A percentile compares a stretch with the other conserved stretches of the same genome.
phyloP scores from a whole-genome alignment of 1,284 basidiomycete species.

The Ganoderma meredithae region DNA sequence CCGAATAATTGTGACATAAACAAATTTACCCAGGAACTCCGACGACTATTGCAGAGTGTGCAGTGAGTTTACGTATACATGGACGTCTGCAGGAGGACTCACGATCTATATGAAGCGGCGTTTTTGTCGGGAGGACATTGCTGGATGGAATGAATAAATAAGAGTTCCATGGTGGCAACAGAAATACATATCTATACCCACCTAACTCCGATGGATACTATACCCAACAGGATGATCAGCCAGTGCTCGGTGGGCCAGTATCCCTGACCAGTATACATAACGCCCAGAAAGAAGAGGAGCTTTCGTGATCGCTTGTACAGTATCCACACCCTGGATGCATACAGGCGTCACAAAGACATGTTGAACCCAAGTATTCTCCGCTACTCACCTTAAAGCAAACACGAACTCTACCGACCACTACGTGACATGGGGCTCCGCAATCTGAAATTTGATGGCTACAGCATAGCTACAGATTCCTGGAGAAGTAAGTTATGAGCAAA shows the following conservation, averaged over 20 bases:
- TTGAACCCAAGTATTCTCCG: background rate
- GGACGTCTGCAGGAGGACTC: background rate
- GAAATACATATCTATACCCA: background rate
- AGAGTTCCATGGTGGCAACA: background rate
- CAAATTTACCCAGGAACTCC: background rate
- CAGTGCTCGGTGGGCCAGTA: background rate
- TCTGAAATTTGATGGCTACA: conserved; percentile 11
- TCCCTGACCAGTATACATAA: conserved; percentile 5
- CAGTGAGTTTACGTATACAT: background rate
- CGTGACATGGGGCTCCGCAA: conserved; percentile 6
- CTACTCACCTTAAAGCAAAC: conserved; percentile 10
- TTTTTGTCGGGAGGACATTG: background rate
- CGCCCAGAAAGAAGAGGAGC: conserved; percentile 2
- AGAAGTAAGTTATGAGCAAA: background rate
- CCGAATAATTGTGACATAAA: background rate
- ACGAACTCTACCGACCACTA: conserved; percentile 19
- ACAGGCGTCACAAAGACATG: background rate
- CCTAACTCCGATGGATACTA: conserved; percentile 3
- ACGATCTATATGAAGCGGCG: background rate
- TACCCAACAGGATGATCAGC: background rate
- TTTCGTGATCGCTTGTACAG: conserved; percentile 12
- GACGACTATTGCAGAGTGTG: background rate
- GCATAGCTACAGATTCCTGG: background rate
- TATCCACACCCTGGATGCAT: conserved; percentile 12
- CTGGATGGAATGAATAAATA: background rate